Base-by-base conservation (phyloP, 2,329 filamentous ascomycete species). In the Pyricularia sp. region DNA sequence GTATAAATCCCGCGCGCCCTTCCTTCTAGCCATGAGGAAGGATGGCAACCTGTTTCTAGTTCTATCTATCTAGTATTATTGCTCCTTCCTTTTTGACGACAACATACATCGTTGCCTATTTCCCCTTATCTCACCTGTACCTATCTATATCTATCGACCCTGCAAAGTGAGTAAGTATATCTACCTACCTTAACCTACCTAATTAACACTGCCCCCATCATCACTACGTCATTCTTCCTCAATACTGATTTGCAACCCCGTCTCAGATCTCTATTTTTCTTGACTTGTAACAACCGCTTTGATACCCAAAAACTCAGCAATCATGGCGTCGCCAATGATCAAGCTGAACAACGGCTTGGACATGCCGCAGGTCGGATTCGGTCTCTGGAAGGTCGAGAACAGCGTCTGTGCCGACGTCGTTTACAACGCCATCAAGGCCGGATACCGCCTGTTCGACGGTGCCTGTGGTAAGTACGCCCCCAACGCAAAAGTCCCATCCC, bases 321-420 rank as follows among this genome's bases (percentile, higher is more conserved):
- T 26, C 65, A 68, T 68, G 67, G 67, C 67, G 67, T 33, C 67
- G n/a, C 30, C 65, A 50, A 66, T 20, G 11, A n/a, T 66, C 78
- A 89, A 88, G 81, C 85, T 90, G 71, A 89, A 81, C 80, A 88
- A 83, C 79, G 87, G 88, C 79, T 76, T 85, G 74, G 83, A 90
- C 74, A 92, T 92, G 90, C 90, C 90, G 76, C 86, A 90, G 78
- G 89, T 92, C 72, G 90, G 90, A 79, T 92, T 92, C 77, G 90
- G 90, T 70, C 85, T 94, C 73, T 95, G 92, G 92, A 95, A 95
- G 83, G 90, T 95, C 72, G 87, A 88, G 78, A 91, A 90, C 73
- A 85, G 87, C 68, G 88, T 87, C 69, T 89, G 86, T 76, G 88
- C 92, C 74, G 91, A 94, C 74, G 87, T 86, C 70, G 88, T 94